Percentiles rank a stretch among this genome's conserved stretches.
These are phyloP conservation scores for Potentilla sterilis DNA, from an alignment of 306 rosid species.

Conservation along the genomic window DNA sequence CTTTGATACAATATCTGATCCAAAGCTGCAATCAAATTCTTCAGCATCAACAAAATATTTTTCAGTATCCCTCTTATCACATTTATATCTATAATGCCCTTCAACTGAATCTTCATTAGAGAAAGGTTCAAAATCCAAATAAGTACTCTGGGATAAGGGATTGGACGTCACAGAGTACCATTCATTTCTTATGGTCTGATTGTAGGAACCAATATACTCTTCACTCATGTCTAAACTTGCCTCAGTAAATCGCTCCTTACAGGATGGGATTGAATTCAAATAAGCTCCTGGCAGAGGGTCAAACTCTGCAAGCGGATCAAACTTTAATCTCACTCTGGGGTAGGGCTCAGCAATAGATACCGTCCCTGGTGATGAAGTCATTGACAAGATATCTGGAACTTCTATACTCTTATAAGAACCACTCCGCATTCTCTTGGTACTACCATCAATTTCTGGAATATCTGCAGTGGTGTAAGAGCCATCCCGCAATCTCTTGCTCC, in stretches of 20 bases:
- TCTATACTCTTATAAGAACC: constrained; percentile 24
- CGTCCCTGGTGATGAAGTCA: constrained; percentile 27
- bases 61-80: constrained; percentile 30
- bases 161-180: constrained; percentile 29
- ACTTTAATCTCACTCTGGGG: constrained; percentile 34
- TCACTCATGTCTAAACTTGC: constrained; percentile 35
- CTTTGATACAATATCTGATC: constrained; percentile 30
- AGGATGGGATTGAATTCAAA: constrained; percentile 19
- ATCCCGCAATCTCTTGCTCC: constrained; percentile 37
- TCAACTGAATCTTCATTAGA: constrained; percentile 34
- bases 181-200: constrained; percentile 35
- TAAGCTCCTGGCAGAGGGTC: constrained; percentile 33
- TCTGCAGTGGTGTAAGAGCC: constrained; percentile 26
- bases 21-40: constrained; percentile 37
- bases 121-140: constrained; percentile 38
- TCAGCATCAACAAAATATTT: constrained; percentile 25
- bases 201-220: constrained; percentile 32
- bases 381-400: constrained; percentile 28
- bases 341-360: constrained; percentile 26
- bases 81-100: constrained; percentile 27
- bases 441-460: constrained; percentile 15
- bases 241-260: constrained; percentile 25
- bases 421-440: constrained; percentile 36
- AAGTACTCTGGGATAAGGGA: constrained; percentile 31
- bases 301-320: constrained; percentile 33